Percentiles rank a stretch among this genome's conserved stretches.
Conservation (phyloP, 176 grass and related monocot genomes). For the Ananas comosus region DNA sequence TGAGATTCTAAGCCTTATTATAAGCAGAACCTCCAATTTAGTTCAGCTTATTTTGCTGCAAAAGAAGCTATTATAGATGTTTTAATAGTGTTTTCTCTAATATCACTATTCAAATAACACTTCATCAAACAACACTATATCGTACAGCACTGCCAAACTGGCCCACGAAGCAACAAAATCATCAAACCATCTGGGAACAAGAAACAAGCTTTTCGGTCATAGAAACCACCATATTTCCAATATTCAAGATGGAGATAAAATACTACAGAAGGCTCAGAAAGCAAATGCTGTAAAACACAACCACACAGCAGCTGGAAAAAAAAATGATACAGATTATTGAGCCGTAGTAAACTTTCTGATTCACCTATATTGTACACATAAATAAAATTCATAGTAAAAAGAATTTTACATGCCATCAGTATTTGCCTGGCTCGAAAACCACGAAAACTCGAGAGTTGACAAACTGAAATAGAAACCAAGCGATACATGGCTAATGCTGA, state of each 20-base stretch:
- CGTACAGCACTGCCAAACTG: too few species aligned
- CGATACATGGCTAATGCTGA: background rate
- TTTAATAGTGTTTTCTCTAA: too few species aligned
- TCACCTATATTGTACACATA: background rate
- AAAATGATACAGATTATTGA: background rate
- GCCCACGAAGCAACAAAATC: background rate
- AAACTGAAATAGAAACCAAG: background rate
- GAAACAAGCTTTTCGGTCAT: background rate
- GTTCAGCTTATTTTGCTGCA: too few species aligned
- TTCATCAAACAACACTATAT: too few species aligned
- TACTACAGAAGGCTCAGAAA: background rate
- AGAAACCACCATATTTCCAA: background rate
- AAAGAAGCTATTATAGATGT: too few species aligned
- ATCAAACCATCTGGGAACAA: background rate
- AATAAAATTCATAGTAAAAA: background rate
- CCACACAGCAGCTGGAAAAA: background rate
- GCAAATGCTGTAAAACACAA: background rate
- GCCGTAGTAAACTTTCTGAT: background rate
- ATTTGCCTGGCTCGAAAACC: background rate
- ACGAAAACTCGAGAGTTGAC: background rate
- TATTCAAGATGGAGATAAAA: background rate
- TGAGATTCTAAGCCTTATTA: too few species aligned
- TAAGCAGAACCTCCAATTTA: too few species aligned
- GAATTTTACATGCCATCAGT: constrained; percentile 1
- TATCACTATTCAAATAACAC: too few species aligned